Base-by-base conservation (phyloP, 495 filamentous ascomycete genomes). In the Coniosporium apollinis region DNA sequence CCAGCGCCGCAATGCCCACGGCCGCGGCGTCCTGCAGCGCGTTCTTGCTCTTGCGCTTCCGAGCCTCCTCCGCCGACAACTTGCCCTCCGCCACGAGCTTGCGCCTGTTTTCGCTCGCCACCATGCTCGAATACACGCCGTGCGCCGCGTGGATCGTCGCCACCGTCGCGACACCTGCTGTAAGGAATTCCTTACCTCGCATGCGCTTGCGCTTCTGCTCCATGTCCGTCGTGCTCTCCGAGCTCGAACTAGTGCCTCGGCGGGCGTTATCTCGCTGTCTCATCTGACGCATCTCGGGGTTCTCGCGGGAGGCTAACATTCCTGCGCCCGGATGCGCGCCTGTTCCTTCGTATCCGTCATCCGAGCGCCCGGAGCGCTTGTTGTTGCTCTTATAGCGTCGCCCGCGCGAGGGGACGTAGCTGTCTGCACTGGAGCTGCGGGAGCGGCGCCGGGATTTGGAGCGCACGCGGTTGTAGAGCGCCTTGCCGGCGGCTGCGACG, bases 131-230 rank as follows among this genome's bases (percentile, higher is more conserved):
- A 57, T 86, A 81, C 37, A 92, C 66, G 37, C 66, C 73, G 52
- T 91, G 77, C 5, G 77, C 82, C 30, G 83, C 82, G 57, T 91
- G 84, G 42, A 92, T 83, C 24, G 85, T 89, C 37, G 85, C 85
- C 39, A 91, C 77, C 34, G 76, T 76, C 21, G 85, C 85, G 44
- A 94, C 57, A 28, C 84, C 82, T 30, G 81, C 74, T 31, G 83
- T 85, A 41, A 92, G 46, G 49, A 86, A 55, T 66, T 85, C 77
- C 56, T 91, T 87, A 56, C 77, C 73, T 64, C 72, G 72, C 67
- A 87, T 69, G 55, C 85, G 82, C 59, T 74, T 84, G 17, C 66
- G 64, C 41, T 67, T 61, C 47, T 75, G 69, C 48, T 76, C 74
- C 52, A 92, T 80, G 47, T 83, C 80, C 46, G 76, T 74, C 55